Conservation (phyloP, 192 early-diverging fungal genomes). For the Borealophlyctis nickersoniae region DNA sequence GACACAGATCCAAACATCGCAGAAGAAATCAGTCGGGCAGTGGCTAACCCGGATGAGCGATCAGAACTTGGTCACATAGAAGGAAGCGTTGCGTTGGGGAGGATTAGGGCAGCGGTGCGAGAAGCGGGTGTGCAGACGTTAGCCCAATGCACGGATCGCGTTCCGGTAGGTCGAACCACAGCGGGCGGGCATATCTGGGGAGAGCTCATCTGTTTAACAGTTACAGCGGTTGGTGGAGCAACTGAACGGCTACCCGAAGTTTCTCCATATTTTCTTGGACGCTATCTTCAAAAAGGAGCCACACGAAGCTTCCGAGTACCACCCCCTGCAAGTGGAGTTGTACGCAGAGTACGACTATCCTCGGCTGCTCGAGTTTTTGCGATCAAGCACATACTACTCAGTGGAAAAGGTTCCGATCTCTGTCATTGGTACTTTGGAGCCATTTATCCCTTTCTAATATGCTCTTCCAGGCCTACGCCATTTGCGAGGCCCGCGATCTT, state of each 20-base stretch:
- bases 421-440: too few species aligned
- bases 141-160: slow-evolving; percentile 78
- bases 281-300: slow-evolving; percentile 72
- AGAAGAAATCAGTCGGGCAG: slow-evolving; percentile 2
- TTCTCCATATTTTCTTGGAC: slow-evolving; percentile 88
- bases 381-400: slow-evolving; percentile 72
- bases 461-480: slow-evolving; percentile 59
- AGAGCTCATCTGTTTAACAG: slow-evolving; percentile 4
- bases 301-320: slow-evolving; percentile 30
- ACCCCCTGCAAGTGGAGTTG: slow-evolving; percentile 66
- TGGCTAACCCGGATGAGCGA: slow-evolving; percentile 9
- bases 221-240: slow-evolving; percentile 55
- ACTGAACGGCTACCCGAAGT: slow-evolving; percentile 55
- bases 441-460: too few species aligned
- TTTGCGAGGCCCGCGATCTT: slow-evolving; percentile 81
- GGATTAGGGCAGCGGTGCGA: slow-evolving; percentile 20
- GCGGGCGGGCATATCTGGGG: too few species aligned
- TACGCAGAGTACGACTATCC: slow-evolving; percentile 84
- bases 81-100: slow-evolving; percentile 19
- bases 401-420: slow-evolving; percentile 74
- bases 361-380: slow-evolving; percentile 80
- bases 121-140: slow-evolving; percentile 71
- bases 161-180: slow-evolving; percentile 55
- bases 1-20: slow-evolving; percentile 1
- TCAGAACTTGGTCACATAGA: slow-evolving; percentile 4